Conservation (phyloP, 345 rosid genomes). For the Rhizophora mangle region DNA sequence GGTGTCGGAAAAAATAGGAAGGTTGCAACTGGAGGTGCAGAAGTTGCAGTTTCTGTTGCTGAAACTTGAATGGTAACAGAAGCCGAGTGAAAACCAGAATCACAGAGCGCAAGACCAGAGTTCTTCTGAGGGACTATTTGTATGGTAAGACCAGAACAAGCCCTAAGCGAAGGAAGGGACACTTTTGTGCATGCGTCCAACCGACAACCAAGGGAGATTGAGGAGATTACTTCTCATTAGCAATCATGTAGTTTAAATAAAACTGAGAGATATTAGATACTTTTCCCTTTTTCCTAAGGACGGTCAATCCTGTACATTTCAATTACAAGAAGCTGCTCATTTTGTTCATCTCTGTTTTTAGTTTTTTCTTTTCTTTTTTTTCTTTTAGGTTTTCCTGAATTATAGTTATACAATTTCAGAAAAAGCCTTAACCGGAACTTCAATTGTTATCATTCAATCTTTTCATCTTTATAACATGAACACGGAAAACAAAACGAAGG, state of each 20-base stretch:
- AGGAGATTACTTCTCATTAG: slow-evolving; percentile 12
- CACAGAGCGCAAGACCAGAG: slow-evolving; percentile 54
- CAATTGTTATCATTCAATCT: no score
- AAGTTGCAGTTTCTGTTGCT: slow-evolving; percentile 71
- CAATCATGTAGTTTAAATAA: slow-evolving; percentile 14
- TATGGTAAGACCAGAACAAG: slow-evolving; percentile 54
- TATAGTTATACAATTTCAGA: neutral
- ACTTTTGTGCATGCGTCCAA: slow-evolving; percentile 70
- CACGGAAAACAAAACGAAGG: no score
- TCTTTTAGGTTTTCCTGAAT: neutral
- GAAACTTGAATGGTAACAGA: slow-evolving; percentile 66
- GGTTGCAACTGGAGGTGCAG: slow-evolving; percentile 90
- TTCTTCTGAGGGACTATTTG: slow-evolving; percentile 73
- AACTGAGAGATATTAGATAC: slow-evolving; percentile 4
- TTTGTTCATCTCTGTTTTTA: neutral
- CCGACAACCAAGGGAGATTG: slow-evolving; percentile 66
- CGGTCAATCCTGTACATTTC: slow-evolving; percentile 30
- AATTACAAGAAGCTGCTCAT: slow-evolving; percentile 25
- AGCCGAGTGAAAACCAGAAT: slow-evolving; percentile 46
- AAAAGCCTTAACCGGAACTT: no score
- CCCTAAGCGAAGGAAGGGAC: slow-evolving; percentile 48
- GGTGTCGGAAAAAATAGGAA: slow-evolving; percentile 81
- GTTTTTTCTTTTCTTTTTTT: neutral
- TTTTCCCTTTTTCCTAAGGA: slow-evolving; percentile 13
- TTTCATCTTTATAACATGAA: no score